Base-by-base conservation (phyloP, 768 basidiomycete genomes). In the Pleurotus citrinopileatus region DNA sequence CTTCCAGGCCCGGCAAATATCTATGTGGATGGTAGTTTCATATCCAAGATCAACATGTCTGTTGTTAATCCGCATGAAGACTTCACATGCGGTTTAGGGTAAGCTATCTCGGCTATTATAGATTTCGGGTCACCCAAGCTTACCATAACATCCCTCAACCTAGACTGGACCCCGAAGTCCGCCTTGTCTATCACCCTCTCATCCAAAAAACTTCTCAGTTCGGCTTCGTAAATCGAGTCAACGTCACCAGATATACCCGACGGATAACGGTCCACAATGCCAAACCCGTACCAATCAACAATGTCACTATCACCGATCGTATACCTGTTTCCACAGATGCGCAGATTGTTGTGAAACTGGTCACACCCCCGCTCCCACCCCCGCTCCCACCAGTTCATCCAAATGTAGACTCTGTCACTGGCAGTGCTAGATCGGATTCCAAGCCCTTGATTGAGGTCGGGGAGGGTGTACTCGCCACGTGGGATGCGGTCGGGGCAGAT, bases 1-100 rank as follows among this genome's bases (percentile, higher is more conserved):
- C 58, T 75, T 12, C 56, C 53, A 2, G 75, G 75, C 0, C 58
- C 51, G 1, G 71, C 70, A 0, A 74, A 66, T 46, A 63, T 76
- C 25, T 75, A 73, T 52, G 70, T 77, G 2, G 71, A 77, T 51
- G 73, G 74, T 6, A 72, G 69, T 54, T 75, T 75, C 60, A 73
- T 71, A 6, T 68, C 73, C 17, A 61, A 65, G 7, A 69, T 71
- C 1, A 45, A 47, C n/a, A 54, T 77, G 5, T 67, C 70, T 2
- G 47, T 56, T 0, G 72, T 72, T 8, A 69, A 69, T 28, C 73
- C 76, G 0, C 61, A 68, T 32, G 76, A 74, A 55, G 68, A 57
- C 38, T 77, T 77, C 54, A 66, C 70, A 23, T 75, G 69, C 28
- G 63, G 73, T 1, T 67, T 75, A 2, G 75, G 74, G 73, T 74